Base-by-base conservation (phyloP, 192 early-diverging fungal genomes). In the Dissophora globulifera region DNA sequence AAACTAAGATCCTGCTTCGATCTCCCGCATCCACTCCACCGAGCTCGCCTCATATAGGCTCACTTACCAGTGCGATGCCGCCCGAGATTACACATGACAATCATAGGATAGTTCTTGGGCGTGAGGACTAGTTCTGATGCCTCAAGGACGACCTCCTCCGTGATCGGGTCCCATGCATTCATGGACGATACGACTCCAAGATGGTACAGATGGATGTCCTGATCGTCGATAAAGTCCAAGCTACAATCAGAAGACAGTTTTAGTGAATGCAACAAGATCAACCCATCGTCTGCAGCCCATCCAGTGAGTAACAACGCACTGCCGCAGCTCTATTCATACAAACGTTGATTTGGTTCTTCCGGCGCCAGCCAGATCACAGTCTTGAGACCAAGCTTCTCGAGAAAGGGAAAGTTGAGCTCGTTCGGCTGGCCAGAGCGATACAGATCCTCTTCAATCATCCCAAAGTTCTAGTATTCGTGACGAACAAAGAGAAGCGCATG, bases 351-450 rank as follows among this genome's bases (percentile, higher is more conserved):
- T 4, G 97, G 97, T 61, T 97, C 96, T 85, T 99, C 96, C 12
- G 95, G 95, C 12, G 96, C 98, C 26, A 99, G 88, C 89, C 92
- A 99, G 0, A 97, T 87, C 30, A 99, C 93, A 11, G 95, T 96
- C 48, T 93, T 93, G 56, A 99, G 85, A 7, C 92, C 95, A 4
- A 99, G 90, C 69, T 94, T 96, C 69, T 98, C 98, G 58, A 99
- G 86, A 69, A 98, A 98, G 0, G 98, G 98, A 78, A 98, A 99
- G 85, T 99, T 99, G 58, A 99, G 89, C 82, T 99, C 98, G 75
- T 99, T 98, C 16, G 98, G 98, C 75, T 98, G 96, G 23, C 93
- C 92, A 20, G 95, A 98, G 45, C 98, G 88, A 82, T 97, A 99
- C 17, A 99, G 86, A 68, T 96, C 91, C 64, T 96, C 95, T 74